Base-by-base conservation (phyloP, 2,329 filamentous ascomycete genomes). In the Ophiocordyceps sinensis region DNA sequence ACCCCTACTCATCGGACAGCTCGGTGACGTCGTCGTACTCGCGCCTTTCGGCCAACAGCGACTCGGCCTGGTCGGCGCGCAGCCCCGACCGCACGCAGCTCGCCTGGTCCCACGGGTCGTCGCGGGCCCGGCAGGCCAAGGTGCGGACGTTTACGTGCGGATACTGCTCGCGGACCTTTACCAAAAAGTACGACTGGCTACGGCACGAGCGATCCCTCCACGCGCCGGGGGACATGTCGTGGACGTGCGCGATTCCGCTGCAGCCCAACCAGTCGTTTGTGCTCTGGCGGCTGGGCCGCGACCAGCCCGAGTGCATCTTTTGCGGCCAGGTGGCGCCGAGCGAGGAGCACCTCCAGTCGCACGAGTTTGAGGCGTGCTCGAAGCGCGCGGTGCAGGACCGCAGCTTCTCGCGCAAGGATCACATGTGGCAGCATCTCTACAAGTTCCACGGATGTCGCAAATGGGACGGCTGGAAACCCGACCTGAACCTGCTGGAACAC, bases 131-230 rank as follows among this genome's bases (percentile, higher is more conserved):
- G 4, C 42, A 39, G n/a, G 44, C 41, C 4, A 51, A 49, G 30
- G 41, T 43, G 2, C 49, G 52, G 30, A 48, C 49, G 2, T 64
- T 63, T 39, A 52, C 56, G 23, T 66, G 63, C 45, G 61, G 57
- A 0, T 61, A 62, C 42, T 66, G 63, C 41, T 45, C 47, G 5
- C 59, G 62, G 23, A 52, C 45, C 34, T 66, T 65, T 41, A 57
- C 56, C 41, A 65, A 62, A 40, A 60, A 58, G 35, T 63, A 63
- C 40, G 63, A 66, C 41, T 63, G 60, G 60, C 52, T 58, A 12
- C 58, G 71, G 1, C 70, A 74, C 45, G 70, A 73, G 44, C 61
- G 69, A 34, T 67, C 67, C 2, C 55, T 73, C 4, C 68, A 73
- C 45, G 51, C 70, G 2, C 56, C 67, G 5, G 56, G 57, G 0